Percentiles rank a stretch among this genome's conserved stretches.
These are phyloP conservation scores for Fusarium devonianum DNA, from an alignment of 2,329 filamentous ascomycete genomes.

Conservation along the genomic window DNA sequence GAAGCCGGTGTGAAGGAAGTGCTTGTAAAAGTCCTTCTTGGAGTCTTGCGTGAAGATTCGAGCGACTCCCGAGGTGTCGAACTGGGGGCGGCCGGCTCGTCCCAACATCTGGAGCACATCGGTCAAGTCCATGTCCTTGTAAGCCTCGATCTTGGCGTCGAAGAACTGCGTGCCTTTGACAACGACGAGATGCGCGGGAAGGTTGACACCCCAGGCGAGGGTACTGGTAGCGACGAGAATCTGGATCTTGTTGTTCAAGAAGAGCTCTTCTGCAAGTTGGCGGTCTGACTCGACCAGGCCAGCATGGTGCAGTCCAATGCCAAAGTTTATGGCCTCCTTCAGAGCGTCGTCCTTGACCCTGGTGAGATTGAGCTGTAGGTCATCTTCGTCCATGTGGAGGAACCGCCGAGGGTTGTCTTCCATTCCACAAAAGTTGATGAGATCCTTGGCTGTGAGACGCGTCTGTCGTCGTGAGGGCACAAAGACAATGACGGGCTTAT, in stretches of 20 bases:
- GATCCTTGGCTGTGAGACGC: slow-evolving; percentile 89
- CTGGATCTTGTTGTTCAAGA: slow-evolving; percentile 97
- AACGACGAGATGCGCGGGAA: slow-evolving; percentile 94
- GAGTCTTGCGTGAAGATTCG: slow-evolving; percentile 97
- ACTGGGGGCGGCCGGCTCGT: slow-evolving; percentile 92
- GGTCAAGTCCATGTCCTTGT: slow-evolving; percentile 98
- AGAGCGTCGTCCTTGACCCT: slow-evolving; percentile 93
- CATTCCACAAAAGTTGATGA: slow-evolving; percentile 98
- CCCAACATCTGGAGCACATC: slow-evolving; percentile 98
- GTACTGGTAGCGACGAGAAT: slow-evolving; percentile 96
- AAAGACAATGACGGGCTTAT: slow-evolving; percentile 98
- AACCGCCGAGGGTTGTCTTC: slow-evolving; percentile 96
- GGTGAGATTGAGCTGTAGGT: slow-evolving; percentile 84
- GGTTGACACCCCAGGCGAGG: slow-evolving; percentile 96
- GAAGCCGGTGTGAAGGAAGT: slow-evolving; percentile 97
- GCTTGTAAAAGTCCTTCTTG: slow-evolving; percentile 99
- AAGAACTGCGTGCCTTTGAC: slow-evolving; percentile 99
- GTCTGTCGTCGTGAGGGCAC: slow-evolving; percentile 96
- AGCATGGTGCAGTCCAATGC: slow-evolving; percentile 96
- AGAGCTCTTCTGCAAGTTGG: slow-evolving; percentile 90
- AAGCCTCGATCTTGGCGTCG: slow-evolving; percentile 96
- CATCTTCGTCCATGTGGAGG: slow-evolving; percentile 92
- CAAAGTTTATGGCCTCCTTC: slow-evolving; percentile 93
- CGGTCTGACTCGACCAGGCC: slow-evolving; percentile 95
- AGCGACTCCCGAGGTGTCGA: slow-evolving; percentile 94